Percentiles rank a stretch among this genome's conserved stretches.
Evolutionary conservation across 176 grass and related monocot genomes (phyloP).

Genomic region (Microstegium vimineum): DNA sequence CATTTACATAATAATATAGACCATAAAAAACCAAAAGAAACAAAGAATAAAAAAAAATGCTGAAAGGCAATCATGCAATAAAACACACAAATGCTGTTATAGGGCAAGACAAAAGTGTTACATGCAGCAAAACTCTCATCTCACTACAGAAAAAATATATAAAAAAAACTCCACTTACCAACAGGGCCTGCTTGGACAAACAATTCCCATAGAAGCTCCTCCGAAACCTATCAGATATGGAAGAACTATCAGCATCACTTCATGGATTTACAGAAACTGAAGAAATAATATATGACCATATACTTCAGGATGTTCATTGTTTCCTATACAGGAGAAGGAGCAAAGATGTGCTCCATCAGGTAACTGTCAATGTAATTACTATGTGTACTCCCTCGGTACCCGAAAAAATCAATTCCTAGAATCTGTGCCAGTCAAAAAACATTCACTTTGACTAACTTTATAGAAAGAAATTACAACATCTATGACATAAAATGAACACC

Average conservation of each 20-base stretch:
- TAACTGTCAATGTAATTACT: not conserved
- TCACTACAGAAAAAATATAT: not conserved
- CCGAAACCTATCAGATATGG: conserved; percentile 43
- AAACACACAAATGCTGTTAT: not conserved
- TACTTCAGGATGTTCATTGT: not conserved
- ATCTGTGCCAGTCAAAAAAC: no score
- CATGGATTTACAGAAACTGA: not conserved
- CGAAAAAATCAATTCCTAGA: no score
- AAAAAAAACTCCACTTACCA: conserved; percentile 52
- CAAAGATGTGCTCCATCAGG: not conserved
- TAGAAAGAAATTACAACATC: no score
- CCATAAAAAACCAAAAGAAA: not conserved
- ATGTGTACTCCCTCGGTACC: not conserved
- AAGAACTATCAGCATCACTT: not conserved
- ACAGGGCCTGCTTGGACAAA: conserved; percentile 98
- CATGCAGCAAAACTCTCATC: not conserved
- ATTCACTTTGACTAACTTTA: no score
- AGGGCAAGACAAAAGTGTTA: not conserved
- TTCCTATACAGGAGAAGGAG: not conserved
- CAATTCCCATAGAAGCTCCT: conserved; percentile 94
- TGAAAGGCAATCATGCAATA: not conserved
- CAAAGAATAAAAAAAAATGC: not conserved
- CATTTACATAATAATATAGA: not conserved
- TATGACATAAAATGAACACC: no score
- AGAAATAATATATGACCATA: not conserved